Evolutionary conservation across 169 alveolate genomes (phyloP), one percentile per base, ranked within the genome.

Genomic region (Theileria sp.): DNA sequence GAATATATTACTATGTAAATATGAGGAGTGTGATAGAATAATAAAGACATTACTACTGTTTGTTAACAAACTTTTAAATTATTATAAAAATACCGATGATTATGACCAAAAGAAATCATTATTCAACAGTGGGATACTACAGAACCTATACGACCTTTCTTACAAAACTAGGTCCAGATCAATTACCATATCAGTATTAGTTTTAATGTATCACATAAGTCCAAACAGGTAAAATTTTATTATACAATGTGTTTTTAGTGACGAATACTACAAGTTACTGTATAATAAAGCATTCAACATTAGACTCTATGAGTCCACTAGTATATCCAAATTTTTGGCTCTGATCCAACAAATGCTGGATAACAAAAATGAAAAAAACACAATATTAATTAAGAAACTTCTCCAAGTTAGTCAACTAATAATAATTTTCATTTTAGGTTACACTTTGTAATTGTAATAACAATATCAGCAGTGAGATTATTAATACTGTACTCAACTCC

Each of bases 261-360:
- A 60, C 15, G 36, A 60, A 17, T 60, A 60, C 10, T 28, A 60
- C 68, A 28, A 60, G 68, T 60, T 60, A 15, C n/a, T 60, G 68
- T 23, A 60, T 7, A 60, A 28, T 60, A 60, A 60, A 0, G 49
- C 78, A 10, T 32, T 76, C 13, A 82, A 83, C 76, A 13, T 75
- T 19, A 79, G 87, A 13, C 64, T 83, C 77, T 83, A 26, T 50
- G 80, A 69, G 54, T 81, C 86, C 13, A 44, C 74, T 26, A 83
- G 65, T 51, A 60, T 77, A 1, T 28, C 50, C 9, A 15, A 23
- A 21, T 60, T 83, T 21, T 36, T 83, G n/a, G 7, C 56, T 12
- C 68, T 83, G 61, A 69, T 77, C 25, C 38, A 68, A 21, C n/a
- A 34, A 7, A 61, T 71, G n/a, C 51, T 83, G 26, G 26, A 77